Evolutionary conservation across 2,329 filamentous ascomycete genomes (phyloP), one percentile per base, ranked within the genome.

Genomic region (Colletotrichum destructivum): DNA sequence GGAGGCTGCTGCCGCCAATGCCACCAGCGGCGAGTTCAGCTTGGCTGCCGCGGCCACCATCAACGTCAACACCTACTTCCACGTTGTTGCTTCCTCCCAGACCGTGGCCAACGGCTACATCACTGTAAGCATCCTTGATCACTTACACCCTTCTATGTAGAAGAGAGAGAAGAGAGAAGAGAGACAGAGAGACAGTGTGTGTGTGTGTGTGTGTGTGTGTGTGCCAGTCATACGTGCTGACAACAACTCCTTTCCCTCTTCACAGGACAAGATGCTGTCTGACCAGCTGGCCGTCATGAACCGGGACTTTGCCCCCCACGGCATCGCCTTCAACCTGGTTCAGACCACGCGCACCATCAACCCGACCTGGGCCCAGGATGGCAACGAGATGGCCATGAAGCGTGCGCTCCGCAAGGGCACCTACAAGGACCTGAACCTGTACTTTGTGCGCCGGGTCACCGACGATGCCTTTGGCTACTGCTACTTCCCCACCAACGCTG

Each of bases 231-330:
- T 35, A 35, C 31, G 31, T 47, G 51, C 52, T 69, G 55, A 61
- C 23, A 23, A 38, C 31, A 35, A 35, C 31, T 35, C 31, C 31
- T 35, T 35, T 2, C 31, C 31, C 31, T 8, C 7, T 31, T 12
- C 21, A 49, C 21, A 85, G 81, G 76, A 81, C 73, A 73, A 77
- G 59, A 77, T 80, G 72, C 66, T 85, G 51, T 67, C 76, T 57
- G 73, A 79, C 65, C 86, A 88, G 79, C 75, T 88, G n/a, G 73
- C 77, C 4, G 82, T 83, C 23, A 75, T 88, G 75, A 88, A 88
- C 76, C 65, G 74, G 0, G 83, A 83, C 18, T 88, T 84, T 69
- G 79, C 78, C 21, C 79, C 81, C 0, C 80, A 86, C 42, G 81
- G 82, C 63, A 81, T 88, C 74, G 76, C 76, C 1, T 89, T 88